phyloP scores from a whole-genome alignment of 805 yeast genomes.

The Lachancea sp. region DNA sequence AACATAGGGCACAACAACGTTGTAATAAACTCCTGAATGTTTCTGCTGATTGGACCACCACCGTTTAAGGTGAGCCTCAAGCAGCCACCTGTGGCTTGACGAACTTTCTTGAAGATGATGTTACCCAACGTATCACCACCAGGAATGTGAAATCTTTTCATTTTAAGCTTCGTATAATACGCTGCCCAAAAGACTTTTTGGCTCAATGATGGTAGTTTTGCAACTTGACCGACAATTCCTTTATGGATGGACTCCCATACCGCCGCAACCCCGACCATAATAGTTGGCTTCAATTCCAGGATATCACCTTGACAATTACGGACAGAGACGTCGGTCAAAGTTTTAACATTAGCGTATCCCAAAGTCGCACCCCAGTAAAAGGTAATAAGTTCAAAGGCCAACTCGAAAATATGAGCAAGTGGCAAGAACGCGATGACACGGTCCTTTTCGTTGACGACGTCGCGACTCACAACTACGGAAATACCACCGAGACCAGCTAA shows the following conservation, averaged over 20 bases:
- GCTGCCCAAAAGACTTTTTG: constrained; percentile 90
- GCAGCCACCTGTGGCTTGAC: constrained; percentile 91
- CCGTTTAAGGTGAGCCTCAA: constrained; percentile 73
- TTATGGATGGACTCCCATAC: constrained; percentile 96
- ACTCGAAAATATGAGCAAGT: constrained; percentile 91
- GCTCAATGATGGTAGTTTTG: constrained; percentile 52
- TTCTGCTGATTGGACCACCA: constrained; percentile 81
- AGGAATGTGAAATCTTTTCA: constrained; percentile 64
- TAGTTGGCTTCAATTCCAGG: constrained; percentile 77
- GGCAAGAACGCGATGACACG: constrained; percentile 85
- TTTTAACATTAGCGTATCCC: constrained; percentile 91
- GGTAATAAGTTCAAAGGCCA: constrained; percentile 71
- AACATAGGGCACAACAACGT: constrained; percentile 78
- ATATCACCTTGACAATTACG: constrained; percentile 86
- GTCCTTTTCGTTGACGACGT: constrained; percentile 49
- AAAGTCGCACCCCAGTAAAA: constrained; percentile 86
- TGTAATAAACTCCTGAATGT: constrained; percentile 75
- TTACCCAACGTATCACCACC: constrained; percentile 58
- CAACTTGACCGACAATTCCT: constrained; percentile 77
- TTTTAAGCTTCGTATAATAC: constrained; percentile 60
- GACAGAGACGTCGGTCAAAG: constrained; percentile 75
- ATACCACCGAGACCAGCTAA: constrained; percentile 87
- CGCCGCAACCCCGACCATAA: constrained; percentile 98
- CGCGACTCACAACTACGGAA: constrained; percentile 50
- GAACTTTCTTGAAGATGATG: constrained; percentile 77